Evolutionary conservation across 1,284 basidiomycete species (phyloP).

Genomic region (Trichosporon inkin): DNA sequence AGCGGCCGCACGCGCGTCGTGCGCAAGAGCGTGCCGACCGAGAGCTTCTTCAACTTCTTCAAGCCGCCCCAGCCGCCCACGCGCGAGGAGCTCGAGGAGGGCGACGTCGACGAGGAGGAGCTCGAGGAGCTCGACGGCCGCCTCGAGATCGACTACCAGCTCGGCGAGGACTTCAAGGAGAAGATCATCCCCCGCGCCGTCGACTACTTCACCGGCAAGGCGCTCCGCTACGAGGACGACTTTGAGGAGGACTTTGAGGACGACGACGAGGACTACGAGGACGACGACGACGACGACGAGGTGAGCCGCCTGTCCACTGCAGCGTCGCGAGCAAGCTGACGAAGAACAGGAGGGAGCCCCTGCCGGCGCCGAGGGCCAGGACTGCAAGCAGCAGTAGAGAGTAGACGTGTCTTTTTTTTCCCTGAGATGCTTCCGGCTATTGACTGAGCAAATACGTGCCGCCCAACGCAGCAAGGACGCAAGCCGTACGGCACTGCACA

Average conservation of each 20-base stretch:
- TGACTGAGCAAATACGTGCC: no score
- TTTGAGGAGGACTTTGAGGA: constrained; percentile 66
- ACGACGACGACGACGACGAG: constrained; percentile 46
- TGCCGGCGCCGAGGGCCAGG: constrained; percentile 30
- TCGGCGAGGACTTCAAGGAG: constrained; percentile 97
- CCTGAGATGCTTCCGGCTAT: constrained; percentile 8
- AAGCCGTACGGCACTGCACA: no score
- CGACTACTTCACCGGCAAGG: constrained; percentile 96
- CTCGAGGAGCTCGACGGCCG: constrained; percentile 86
- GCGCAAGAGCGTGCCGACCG: constrained; percentile 77
- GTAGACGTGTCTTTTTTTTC: constrained; percentile 4
- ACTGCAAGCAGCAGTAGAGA: constrained; percentile 48
- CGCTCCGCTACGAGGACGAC: constrained; percentile 77
- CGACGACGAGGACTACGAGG: constrained; percentile 56
- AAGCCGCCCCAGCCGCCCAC: constrained; percentile 71
- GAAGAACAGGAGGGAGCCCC: constrained; percentile 30
- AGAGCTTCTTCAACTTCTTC: constrained; percentile 99
- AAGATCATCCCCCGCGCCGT: constrained; percentile 93
- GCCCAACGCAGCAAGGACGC: no score
- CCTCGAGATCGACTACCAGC: constrained; percentile 95
- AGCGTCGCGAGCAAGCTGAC: constrained; percentile 9
- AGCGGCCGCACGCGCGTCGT: constrained; percentile 90
- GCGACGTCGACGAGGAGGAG: constrained; percentile 76
- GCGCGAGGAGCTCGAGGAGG: constrained; percentile 66
- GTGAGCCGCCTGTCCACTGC: constrained; percentile 15